Evolutionary conservation across 176 grass and related monocot species (phyloP).

Genomic region (Oryza meyeriana): DNA sequence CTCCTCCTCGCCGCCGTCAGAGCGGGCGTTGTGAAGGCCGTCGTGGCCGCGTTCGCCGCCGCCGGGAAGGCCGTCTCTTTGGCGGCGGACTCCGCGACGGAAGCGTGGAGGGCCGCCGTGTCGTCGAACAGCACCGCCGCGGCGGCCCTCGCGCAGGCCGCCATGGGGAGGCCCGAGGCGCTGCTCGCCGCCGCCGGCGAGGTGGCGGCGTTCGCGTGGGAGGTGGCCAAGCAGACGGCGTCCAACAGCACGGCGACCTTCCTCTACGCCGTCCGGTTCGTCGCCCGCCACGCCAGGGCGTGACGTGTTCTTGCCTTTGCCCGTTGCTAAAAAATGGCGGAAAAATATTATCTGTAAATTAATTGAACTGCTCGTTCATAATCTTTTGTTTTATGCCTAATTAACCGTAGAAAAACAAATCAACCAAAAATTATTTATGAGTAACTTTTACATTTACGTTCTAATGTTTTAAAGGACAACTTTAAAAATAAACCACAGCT

Average conservation of each 20-base stretch:
- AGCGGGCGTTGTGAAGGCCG: neutral
- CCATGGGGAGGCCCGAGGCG: constrained; percentile 6
- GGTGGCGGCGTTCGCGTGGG: constrained; percentile 7
- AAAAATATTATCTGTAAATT: too few relatives aligned
- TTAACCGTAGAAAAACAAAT: too few relatives aligned
- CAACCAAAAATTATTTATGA: too few relatives aligned
- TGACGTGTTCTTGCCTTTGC: neutral
- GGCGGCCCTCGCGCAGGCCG: neutral
- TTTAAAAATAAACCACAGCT: too few relatives aligned
- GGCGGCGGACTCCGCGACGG: neutral
- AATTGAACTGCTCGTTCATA: too few relatives aligned
- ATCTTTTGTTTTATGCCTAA: too few relatives aligned
- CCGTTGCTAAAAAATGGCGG: too few relatives aligned
- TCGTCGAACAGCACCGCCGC: neutral
- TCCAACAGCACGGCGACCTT: neutral
- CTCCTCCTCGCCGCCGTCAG: constrained; percentile 12
- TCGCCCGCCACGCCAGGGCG: neutral
- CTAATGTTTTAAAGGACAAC: too few relatives aligned
- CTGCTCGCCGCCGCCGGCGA: constrained; percentile 19
- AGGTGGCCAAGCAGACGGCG: constrained; percentile 7
- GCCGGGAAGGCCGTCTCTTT: neutral
- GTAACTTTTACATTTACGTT: too few relatives aligned
- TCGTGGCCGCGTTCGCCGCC: neutral
- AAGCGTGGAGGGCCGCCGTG: neutral
- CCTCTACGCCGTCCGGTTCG: constrained; percentile 4